Evolutionary conservation across 345 rosid species (phyloP).

Genomic region (Eucalyptus cladocalyx): DNA sequence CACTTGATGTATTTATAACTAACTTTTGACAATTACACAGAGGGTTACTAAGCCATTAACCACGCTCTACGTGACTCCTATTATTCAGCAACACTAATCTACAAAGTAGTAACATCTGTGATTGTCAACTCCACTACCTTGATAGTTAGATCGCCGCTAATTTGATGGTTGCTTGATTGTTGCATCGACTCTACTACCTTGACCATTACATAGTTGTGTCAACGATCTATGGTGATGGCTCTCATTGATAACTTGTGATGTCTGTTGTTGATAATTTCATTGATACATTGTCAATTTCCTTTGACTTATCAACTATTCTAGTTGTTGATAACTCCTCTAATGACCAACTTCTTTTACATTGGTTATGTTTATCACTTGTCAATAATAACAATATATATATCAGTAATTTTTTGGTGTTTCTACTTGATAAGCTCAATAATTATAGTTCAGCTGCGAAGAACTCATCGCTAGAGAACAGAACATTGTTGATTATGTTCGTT

Average conservation of each 20-base stretch:
- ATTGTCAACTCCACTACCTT: neutral
- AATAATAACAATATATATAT: too few relatives aligned
- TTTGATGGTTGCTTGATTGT: neutral
- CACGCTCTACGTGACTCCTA: neutral
- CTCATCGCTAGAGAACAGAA: neutral
- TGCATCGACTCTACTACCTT: too few relatives aligned
- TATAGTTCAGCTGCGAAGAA: too few relatives aligned
- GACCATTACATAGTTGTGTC: neutral
- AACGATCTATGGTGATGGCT: neutral
- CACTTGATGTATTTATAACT: neutral
- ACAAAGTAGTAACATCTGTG: neutral
- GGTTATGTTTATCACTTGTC: too few relatives aligned
- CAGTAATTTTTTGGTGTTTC: too few relatives aligned
- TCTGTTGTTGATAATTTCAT: too few relatives aligned
- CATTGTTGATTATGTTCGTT: neutral
- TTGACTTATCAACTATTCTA: too few relatives aligned
- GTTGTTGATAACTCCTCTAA: too few relatives aligned
- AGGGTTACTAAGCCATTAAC: neutral
- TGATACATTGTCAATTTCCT: too few relatives aligned
- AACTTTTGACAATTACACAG: too few relatives aligned
- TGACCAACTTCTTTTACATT: too few relatives aligned
- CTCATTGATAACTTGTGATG: neutral
- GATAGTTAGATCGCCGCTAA: fast-evolving
- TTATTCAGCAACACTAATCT: neutral
- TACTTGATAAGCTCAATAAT: too few relatives aligned